Base-by-base conservation (phyloP, 345 rosid genomes). In the Rhodamnia rubescens region DNA sequence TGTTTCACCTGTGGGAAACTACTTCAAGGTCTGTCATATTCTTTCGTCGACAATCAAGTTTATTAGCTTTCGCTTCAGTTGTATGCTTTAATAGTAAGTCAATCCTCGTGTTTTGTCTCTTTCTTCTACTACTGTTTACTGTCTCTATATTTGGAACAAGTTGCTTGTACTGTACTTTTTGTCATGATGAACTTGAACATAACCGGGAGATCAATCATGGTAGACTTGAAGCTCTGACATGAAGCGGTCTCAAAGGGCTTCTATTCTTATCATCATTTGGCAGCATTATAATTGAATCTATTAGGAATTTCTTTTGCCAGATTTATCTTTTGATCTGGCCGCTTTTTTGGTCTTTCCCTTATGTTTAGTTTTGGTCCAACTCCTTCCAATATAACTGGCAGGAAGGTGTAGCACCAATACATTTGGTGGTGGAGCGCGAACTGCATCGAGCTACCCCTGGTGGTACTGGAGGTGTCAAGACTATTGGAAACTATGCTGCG, bases 1-100 rank as follows among this genome's bases (percentile, higher is more conserved):
- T 87, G 99, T 95, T 89, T 93, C 98, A 54, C 98, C 98, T 50
- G 98, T 97, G 5, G 99, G 98, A 82, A 96, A 97, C 94, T 97
- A 97, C 88, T 97, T 95, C 85, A 93, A 96, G 99, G 99, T 95
- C 84, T 88, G 90, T 85, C 51, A 47, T 74, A 16, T 69, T 69
- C 47, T 56, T 86, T 40, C 50, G 18, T 69, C 24, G 42, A 32
- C n/a, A 55, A 0, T 82, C 83, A 51, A 49, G 57, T 32, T 44
- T 47, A 47, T 51, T 15, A 82, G 56, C 32, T 26, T 51, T 53
- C 29, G 32, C 13, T 18, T 32, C 47, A 69, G 78, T 69, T 10
- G 24, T 69, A 69, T 69, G 78, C 78, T 69, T 69, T 18, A 32
- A 50, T 81, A 51, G 20, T 53, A 11, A 42, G 83, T 80, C 53